Evolutionary conservation across 305 asterid genomes (phyloP).

Genomic region (Solanum hybrid): DNA sequence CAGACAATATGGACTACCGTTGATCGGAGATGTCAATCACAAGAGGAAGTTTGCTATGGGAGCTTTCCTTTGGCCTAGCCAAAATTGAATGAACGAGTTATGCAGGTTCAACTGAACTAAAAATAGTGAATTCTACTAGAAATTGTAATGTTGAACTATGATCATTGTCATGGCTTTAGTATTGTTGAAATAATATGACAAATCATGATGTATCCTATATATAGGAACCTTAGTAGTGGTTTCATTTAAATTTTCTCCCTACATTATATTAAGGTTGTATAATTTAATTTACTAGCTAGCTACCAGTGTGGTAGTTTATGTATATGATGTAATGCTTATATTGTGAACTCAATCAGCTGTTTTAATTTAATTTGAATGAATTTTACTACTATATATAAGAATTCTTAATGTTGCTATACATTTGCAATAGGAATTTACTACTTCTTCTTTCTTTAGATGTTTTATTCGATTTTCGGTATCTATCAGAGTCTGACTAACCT

Average conservation of each 20-base stretch:
- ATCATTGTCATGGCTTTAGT: not conserved
- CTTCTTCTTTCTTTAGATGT: too few species aligned
- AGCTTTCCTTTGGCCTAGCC: constrained; percentile 22
- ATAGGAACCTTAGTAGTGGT: not conserved
- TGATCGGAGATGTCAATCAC: constrained; percentile 10
- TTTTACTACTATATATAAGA: not conserved
- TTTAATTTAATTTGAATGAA: not conserved
- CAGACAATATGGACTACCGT: constrained; percentile 16
- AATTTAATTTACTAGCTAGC: not conserved
- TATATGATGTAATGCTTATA: not conserved
- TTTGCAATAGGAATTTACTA: not conserved
- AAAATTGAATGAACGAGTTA: not conserved
- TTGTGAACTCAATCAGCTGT: not conserved
- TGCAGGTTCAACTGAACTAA: not conserved
- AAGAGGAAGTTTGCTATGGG: constrained; percentile 28
- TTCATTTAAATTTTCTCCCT: not conserved
- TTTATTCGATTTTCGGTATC: too few species aligned
- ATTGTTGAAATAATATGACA: not conserved
- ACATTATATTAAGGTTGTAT: too few species aligned
- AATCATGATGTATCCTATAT: not conserved
- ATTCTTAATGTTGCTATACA: not conserved
- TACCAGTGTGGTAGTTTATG: too few species aligned
- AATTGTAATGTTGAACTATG: not conserved
- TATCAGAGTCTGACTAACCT: too few species aligned
- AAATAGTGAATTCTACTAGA: not conserved